These are phyloP conservation scores for Podospora conica DNA, from an alignment of 495 filamentous ascomycete species.

Conservation along the genomic window DNA sequence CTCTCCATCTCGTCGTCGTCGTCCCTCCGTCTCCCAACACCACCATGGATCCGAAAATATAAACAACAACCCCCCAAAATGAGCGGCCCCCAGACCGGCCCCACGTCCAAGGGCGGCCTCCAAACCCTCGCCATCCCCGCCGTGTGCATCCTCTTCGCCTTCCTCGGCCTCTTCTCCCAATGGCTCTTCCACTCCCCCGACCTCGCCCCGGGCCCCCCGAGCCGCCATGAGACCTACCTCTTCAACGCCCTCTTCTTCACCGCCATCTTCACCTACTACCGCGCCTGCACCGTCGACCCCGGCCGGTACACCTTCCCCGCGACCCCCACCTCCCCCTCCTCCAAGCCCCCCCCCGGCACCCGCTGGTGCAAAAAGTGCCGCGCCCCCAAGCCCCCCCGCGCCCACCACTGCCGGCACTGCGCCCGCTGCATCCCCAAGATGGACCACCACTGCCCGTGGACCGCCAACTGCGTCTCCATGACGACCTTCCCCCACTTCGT, in stretches of 20 bases:
- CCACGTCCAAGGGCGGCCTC: constrained; percentile 24
- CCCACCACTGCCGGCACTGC: constrained; percentile 91
- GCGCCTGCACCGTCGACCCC: constrained; percentile 70
- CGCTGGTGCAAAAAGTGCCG: constrained; percentile 85
- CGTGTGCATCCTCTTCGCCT: constrained; percentile 63
- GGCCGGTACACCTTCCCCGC: constrained; percentile 50
- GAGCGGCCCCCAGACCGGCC: constrained; percentile 23
- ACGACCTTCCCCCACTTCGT: constrained; percentile 85
- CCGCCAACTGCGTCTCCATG: constrained; percentile 84
- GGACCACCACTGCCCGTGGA: constrained; percentile 99
- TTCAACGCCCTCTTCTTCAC: constrained; percentile 71
- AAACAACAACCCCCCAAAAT: constrained; percentile 8
- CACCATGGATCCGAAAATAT: neutral
- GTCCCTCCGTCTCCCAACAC: neutral
- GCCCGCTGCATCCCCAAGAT: constrained; percentile 88
- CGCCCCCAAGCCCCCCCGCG: constrained; percentile 72
- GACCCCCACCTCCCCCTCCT: constrained; percentile 10
- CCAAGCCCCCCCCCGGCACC: neutral
- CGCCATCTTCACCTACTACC: constrained; percentile 74
- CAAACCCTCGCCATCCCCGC: constrained; percentile 56
- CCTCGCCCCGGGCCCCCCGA: constrained; percentile 63
- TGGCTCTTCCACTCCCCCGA: constrained; percentile 59
- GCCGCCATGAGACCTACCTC: constrained; percentile 50
- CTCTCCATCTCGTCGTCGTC: too few relatives aligned
- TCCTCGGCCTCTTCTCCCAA: constrained; percentile 81